These are phyloP conservation scores for Ceratobasidium sp. DNA, from an alignment of 1,284 basidiomycete species.

Conservation along the genomic window DNA sequence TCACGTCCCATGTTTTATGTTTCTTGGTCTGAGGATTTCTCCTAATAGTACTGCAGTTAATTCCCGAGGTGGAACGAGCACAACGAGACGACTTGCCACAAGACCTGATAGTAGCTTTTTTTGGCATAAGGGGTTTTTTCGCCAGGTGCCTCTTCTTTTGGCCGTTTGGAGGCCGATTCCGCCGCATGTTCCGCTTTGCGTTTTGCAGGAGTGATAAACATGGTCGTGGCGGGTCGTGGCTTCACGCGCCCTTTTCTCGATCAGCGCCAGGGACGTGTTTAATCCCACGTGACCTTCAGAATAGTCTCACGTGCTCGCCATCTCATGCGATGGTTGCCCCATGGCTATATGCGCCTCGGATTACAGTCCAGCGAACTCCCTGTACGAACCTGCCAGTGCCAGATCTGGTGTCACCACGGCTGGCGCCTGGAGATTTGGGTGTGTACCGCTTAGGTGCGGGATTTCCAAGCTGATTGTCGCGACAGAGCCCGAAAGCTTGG, in stretches of 20 bases:
- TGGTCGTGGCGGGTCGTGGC: constrained; percentile 30
- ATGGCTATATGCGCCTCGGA: too few species aligned
- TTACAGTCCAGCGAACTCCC: too few species aligned
- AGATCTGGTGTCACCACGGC: too few species aligned
- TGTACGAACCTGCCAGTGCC: too few species aligned
- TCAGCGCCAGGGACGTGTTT: background rate
- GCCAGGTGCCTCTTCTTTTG: constrained; percentile 4
- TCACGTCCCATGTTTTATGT: constrained; percentile 61
- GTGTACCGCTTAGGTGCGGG: too few species aligned
- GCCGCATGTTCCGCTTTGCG: constrained; percentile 13
- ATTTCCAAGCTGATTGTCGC: too few species aligned
- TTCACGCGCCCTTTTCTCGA: background rate
- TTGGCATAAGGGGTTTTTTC: constrained; percentile 24
- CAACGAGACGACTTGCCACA: constrained; percentile 20
- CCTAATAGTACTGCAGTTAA: constrained; percentile 35
- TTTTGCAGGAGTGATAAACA: constrained; percentile 40
- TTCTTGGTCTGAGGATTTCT: constrained; percentile 58
- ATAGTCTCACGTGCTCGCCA: background rate
- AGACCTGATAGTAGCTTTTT: constrained; percentile 28
- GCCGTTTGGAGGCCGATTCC: background rate
- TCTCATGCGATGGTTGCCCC: too few species aligned
- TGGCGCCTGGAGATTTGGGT: too few species aligned
- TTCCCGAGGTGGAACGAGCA: background rate
- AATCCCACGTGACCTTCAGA: constrained; percentile 6
- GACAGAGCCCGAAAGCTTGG: too few species aligned